Percentiles rank a stretch among this genome's conserved stretches.
These are phyloP conservation scores for Amauroascus verrucosus DNA, from an alignment of 2,329 filamentous ascomycete species.

Conservation along the genomic window DNA sequence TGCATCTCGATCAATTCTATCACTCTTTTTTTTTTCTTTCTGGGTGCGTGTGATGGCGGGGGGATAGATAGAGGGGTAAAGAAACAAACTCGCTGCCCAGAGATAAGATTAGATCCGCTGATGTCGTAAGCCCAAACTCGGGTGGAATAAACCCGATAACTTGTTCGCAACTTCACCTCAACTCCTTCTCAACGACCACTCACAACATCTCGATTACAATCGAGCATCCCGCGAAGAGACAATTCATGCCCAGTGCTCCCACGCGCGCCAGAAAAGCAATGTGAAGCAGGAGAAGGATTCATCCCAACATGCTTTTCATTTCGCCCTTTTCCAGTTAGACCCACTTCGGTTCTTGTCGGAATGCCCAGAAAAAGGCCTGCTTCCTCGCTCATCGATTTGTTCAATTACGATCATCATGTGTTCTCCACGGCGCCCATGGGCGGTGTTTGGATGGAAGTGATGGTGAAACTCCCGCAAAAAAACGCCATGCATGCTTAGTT, in stretches of 20 bases:
- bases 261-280: too few relatives aligned
- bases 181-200: neutral
- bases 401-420: too few relatives aligned
- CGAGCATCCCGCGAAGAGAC: neutral
- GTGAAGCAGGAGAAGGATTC: neutral
- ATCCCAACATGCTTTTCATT: neutral
- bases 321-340: neutral
- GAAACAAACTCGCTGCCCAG: neutral
- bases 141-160: too few relatives aligned
- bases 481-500: neutral
- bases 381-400: neutral
- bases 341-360: slow-evolving; percentile 6
- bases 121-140: too few relatives aligned
- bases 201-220: neutral
- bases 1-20: too few relatives aligned
- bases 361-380: neutral
- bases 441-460: neutral
- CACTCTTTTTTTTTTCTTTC: too few relatives aligned
- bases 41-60: too few relatives aligned
- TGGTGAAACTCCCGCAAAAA: neutral
- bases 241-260: neutral
- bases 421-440: neutral
- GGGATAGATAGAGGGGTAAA: neutral
- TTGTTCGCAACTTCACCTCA: neutral
- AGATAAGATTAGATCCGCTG: slow-evolving; percentile 6